phyloP scores from a whole-genome alignment of 129 eudicot species.

The Flaveria sonorensis region DNA sequence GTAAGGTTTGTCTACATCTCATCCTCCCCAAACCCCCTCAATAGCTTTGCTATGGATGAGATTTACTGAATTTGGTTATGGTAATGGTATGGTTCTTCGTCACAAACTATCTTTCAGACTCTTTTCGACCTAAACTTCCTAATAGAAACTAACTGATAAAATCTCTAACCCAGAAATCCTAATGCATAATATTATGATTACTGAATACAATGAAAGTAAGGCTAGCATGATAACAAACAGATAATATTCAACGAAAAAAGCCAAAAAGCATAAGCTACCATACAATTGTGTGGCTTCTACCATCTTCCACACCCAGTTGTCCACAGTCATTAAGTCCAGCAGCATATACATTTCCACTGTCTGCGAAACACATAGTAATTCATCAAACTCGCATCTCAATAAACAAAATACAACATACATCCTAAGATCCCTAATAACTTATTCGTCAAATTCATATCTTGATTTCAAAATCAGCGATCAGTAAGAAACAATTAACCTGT shows the following conservation, averaged over 20 bases:
- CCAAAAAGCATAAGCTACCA: constrained; percentile 31
- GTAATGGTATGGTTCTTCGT: background rate
- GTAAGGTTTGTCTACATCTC: no score
- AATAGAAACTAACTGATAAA: background rate
- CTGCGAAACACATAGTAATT: constrained; percentile 46
- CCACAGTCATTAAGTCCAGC: constrained; percentile 96
- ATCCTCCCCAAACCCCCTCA: no score
- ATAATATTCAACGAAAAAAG: background rate
- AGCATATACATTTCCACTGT: constrained; percentile 77
- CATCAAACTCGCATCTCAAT: constrained; percentile 21
- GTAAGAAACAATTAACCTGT: constrained; percentile 52
- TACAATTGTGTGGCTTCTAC: constrained; percentile 65
- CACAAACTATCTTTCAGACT: background rate
- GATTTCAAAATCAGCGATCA: constrained; percentile 7
- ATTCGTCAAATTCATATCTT: background rate
- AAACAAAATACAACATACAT: background rate
- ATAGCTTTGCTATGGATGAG: no score
- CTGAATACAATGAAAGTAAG: background rate
- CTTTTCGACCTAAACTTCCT: background rate
- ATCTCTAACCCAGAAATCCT: background rate
- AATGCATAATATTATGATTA: background rate
- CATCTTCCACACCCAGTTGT: constrained; percentile 80
- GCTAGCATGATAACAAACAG: constrained; percentile 13
- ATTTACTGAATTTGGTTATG: no score
- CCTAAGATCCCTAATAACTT: background rate